Conservation (phyloP, 1,139 yeast genomes). For the Debaryomycetaceae sp. region DNA sequence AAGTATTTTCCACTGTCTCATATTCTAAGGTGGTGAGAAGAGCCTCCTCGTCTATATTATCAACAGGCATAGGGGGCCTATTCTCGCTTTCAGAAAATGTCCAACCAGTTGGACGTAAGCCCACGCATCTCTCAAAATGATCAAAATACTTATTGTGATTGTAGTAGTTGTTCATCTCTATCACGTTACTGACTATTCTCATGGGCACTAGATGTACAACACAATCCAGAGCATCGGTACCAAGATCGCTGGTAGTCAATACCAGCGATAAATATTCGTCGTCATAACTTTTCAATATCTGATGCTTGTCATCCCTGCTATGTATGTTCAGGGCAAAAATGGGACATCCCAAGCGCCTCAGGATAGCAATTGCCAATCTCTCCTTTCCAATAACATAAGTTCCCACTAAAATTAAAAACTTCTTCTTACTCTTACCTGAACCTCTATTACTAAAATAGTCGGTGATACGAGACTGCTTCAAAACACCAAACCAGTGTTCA, state of each 20-base stretch:
- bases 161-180: conserved; percentile 48
- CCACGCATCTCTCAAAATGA: conserved; percentile 56
- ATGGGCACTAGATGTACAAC: conserved; percentile 73
- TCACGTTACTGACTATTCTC: conserved; percentile 36
- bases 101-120: conserved; percentile 88
- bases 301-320: conserved; percentile 47
- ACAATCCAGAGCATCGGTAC: conserved; percentile 41
- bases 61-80: neutral
- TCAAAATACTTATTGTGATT: conserved; percentile 44
- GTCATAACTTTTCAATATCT: conserved; percentile 34
- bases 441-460: conserved; percentile 28
- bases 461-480: conserved; percentile 42
- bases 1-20: conserved; percentile 4
- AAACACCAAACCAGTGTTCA: conserved; percentile 37
- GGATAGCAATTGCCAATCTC: conserved; percentile 68
- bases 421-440: conserved; percentile 26
- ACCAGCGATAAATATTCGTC: conserved; percentile 31
- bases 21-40: conserved; percentile 5
- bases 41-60: conserved; percentile 1
- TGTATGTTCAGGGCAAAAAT: conserved; percentile 49
- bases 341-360: conserved; percentile 50
- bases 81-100: conserved; percentile 34
- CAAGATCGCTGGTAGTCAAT: conserved; percentile 30
- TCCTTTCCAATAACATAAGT: conserved; percentile 93
- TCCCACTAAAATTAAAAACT: conserved; percentile 70